A percentile compares a stretch with the other conserved stretches of the same genome.
Evolutionary conservation across 768 basidiomycete genomes (phyloP).

Genomic region (Trametes elegans): DNA sequence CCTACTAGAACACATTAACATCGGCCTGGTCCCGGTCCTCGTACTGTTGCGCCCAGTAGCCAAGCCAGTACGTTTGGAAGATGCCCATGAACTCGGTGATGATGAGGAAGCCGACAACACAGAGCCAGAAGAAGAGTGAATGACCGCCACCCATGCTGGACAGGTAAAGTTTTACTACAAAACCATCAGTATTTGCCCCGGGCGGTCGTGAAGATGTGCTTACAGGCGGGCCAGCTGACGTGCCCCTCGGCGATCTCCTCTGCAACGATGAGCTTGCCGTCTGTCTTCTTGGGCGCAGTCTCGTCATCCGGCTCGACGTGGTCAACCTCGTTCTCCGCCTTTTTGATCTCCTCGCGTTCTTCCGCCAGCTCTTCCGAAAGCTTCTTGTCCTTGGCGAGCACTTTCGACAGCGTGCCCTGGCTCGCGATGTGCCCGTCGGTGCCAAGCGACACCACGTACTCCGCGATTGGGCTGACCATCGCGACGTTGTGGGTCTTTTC

Average conservation of each 20-base stretch:
- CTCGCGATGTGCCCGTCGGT: conserved; percentile 48
- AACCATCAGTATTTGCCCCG: background rate
- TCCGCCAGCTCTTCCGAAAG: conserved; percentile 29
- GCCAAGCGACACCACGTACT: conserved; percentile 53
- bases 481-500: conserved; percentile 48
- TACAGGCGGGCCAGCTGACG: conserved; percentile 35
- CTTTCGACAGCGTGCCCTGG: conserved; percentile 47
- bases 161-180: conserved; percentile 32
- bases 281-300: conserved; percentile 10
- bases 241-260: conserved; percentile 39
- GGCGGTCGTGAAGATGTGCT: conserved; percentile 5
- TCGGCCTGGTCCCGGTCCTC: conserved; percentile 27
- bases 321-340: conserved; percentile 24
- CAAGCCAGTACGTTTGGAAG: conserved; percentile 35
- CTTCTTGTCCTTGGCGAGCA: conserved; percentile 39
- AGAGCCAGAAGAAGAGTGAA: conserved; percentile 29
- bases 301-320: conserved; percentile 16
- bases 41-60: conserved; percentile 37
- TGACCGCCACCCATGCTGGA: conserved; percentile 27
- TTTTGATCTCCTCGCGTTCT: conserved; percentile 22
- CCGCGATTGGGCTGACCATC: conserved; percentile 49
- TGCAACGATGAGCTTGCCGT: conserved; percentile 34
- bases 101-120: conserved; percentile 20
- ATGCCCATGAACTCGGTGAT: conserved; percentile 17
- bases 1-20: conserved; percentile 33